Conservation (phyloP, 2,329 filamentous ascomycete species). For the Fusarium setosum region DNA sequence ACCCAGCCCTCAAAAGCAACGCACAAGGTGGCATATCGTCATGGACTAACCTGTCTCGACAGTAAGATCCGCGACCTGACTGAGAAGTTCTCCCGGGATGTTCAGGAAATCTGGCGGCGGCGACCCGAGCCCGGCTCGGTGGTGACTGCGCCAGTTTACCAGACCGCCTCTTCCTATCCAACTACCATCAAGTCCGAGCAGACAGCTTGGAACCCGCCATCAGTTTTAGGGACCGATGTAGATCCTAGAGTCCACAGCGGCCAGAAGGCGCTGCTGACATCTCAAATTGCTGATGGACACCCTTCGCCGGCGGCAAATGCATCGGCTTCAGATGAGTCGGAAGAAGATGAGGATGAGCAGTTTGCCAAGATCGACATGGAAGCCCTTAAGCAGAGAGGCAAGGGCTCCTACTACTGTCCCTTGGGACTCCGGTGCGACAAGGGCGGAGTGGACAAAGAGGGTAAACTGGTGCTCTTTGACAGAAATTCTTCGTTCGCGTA, state of each 20-base stretch:
- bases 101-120: slow-evolving; percentile 47
- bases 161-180: slow-evolving; percentile 38
- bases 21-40: not conserved
- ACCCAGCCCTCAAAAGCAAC: not conserved
- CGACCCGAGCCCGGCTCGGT: slow-evolving; percentile 19
- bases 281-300: slow-evolving; percentile 24
- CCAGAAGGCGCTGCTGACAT: slow-evolving; percentile 40
- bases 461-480: slow-evolving; percentile 52
- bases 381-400: slow-evolving; percentile 52
- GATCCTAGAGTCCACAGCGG: slow-evolving; percentile 34
- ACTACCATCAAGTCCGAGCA: slow-evolving; percentile 38
- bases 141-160: slow-evolving; percentile 25
- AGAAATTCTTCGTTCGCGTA: slow-evolving; percentile 56
- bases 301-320: slow-evolving; percentile 26
- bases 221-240: slow-evolving; percentile 30
- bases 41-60: slow-evolving; percentile 24
- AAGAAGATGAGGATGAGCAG: slow-evolving; percentile 49
- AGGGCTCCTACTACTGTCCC: slow-evolving; percentile 52
- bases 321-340: slow-evolving; percentile 47
- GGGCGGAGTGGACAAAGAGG: slow-evolving; percentile 53
- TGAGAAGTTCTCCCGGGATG: slow-evolving; percentile 48
- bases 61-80: slow-evolving; percentile 51
- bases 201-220: slow-evolving; percentile 24
- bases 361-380: slow-evolving; percentile 53
- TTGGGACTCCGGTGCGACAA: slow-evolving; percentile 51